phyloP scores from a whole-genome alignment of 257 asterid species.

The Nicotiana tabacum region DNA sequence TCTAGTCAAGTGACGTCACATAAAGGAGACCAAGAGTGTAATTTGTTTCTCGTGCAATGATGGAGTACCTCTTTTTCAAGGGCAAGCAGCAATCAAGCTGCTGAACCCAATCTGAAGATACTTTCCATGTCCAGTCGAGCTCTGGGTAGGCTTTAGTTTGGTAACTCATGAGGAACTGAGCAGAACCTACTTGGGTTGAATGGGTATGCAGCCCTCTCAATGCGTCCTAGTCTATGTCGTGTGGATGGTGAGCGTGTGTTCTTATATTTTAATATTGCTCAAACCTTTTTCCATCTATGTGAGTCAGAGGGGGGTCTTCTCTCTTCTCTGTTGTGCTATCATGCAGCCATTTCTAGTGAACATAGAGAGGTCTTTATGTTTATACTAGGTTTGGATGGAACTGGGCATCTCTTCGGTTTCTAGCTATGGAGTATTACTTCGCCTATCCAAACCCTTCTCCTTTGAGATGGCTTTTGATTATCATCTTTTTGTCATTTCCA shows the following conservation, averaged over 20 bases:
- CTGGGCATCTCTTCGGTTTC: background rate
- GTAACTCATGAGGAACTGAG: background rate
- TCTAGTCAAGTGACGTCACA: background rate
- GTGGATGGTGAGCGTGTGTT: background rate
- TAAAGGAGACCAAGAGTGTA: background rate
- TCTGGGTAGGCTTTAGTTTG: background rate
- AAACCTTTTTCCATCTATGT: background rate
- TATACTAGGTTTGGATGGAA: conserved; percentile 2
- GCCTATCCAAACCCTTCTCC: background rate
- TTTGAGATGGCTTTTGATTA: background rate
- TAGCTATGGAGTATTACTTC: background rate
- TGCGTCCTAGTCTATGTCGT: background rate
- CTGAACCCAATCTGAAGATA: conserved; percentile 2
- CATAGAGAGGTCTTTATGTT: background rate
- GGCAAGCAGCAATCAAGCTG: background rate
- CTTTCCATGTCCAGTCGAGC: background rate
- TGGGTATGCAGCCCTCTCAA: background rate
- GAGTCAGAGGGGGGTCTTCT: background rate
- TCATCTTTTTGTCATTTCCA: background rate
- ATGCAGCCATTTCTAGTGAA: background rate
- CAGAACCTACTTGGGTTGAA: background rate
- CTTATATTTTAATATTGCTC: background rate
- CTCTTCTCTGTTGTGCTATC: background rate
- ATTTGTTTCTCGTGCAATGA: background rate
- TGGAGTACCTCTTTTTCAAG: background rate